Percentiles rank a stretch among this genome's conserved stretches.
These are phyloP conservation scores for Prunus davidiana DNA, from an alignment of 306 rosid genomes.

Conservation along the genomic window DNA sequence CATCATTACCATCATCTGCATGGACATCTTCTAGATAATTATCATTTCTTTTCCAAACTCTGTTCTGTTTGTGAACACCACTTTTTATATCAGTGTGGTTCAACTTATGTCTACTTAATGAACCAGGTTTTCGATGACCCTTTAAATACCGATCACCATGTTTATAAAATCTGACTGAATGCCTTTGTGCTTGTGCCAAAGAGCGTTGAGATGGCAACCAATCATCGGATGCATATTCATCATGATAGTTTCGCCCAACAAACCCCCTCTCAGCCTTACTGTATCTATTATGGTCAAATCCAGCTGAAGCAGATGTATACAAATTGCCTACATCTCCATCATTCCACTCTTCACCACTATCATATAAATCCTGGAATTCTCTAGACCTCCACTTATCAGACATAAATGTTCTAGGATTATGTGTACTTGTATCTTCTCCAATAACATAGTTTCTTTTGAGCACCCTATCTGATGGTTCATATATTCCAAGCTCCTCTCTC, in stretches of 20 bases:
- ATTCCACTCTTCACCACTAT: conserved; percentile 58
- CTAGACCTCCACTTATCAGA: conserved; percentile 49
- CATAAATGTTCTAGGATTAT: conserved; percentile 38
- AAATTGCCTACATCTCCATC: conserved; percentile 43
- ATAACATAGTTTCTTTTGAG: conserved; percentile 54
- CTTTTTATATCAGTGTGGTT: conserved; percentile 51
- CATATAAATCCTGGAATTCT: conserved; percentile 49
- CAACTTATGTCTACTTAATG: conserved; percentile 51
- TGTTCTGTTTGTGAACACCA: conserved; percentile 48
- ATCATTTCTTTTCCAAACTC: conserved; percentile 69
- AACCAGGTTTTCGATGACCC: conserved; percentile 48
- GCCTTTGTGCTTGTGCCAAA: conserved; percentile 30
- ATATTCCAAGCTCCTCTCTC: conserved; percentile 39
- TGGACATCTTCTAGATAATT: conserved; percentile 40
- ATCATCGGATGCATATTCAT: conserved; percentile 50
- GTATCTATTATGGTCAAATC: conserved; percentile 42
- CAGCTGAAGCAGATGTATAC: conserved; percentile 44
- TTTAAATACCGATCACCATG: conserved; percentile 45
- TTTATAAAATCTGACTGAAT: conserved; percentile 40
- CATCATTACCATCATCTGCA: conserved; percentile 33
- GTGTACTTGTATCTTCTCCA: conserved; percentile 38
- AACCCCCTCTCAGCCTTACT: conserved; percentile 42
- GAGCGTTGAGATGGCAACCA: conserved; percentile 45
- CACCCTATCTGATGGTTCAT: conserved; percentile 47
- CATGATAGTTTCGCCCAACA: conserved; percentile 31